These are phyloP conservation scores for Platismatia glauca DNA, from an alignment of 495 filamentous ascomycete genomes.

Conservation along the genomic window DNA sequence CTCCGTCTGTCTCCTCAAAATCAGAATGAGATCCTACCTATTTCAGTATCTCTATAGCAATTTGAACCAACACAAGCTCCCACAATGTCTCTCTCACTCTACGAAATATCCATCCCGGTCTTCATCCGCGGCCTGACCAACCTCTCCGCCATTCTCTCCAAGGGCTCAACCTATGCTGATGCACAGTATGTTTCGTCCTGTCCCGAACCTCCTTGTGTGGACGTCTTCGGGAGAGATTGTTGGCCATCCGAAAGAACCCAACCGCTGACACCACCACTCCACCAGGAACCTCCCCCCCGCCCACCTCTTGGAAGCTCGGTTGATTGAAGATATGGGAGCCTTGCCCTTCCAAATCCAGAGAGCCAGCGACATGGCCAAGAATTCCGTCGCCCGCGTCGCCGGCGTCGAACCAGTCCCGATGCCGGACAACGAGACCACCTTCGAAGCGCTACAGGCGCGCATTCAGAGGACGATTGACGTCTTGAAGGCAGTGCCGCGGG, in stretches of 20 bases:
- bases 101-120: constrained; percentile 1
- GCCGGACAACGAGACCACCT: constrained; percentile 32
- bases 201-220: background rate
- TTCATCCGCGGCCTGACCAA: background rate
- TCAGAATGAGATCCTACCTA: too few species aligned
- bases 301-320: constrained; percentile 3
- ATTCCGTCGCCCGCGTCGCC: constrained; percentile 27
- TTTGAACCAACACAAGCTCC: background rate
- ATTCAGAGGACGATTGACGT: constrained; percentile 34
- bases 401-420: constrained; percentile 23
- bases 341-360: constrained; percentile 40
- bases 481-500: constrained; percentile 32
- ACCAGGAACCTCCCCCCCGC: background rate
- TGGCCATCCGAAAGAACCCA: background rate
- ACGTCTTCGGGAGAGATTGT: too few species aligned
- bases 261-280: background rate
- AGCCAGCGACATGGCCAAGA: constrained; percentile 26
- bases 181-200: background rate
- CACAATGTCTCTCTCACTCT: constrained; percentile 6
- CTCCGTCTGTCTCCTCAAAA: background rate
- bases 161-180: background rate
- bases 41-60: background rate
- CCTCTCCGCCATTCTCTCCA: background rate
- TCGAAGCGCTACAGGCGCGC: constrained; percentile 34
- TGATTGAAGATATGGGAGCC: constrained; percentile 39